Evolutionary conservation across 768 basidiomycete genomes (phyloP), one percentile per base, ranked within the genome.

Genomic region (Boletus pseudopeckii): DNA sequence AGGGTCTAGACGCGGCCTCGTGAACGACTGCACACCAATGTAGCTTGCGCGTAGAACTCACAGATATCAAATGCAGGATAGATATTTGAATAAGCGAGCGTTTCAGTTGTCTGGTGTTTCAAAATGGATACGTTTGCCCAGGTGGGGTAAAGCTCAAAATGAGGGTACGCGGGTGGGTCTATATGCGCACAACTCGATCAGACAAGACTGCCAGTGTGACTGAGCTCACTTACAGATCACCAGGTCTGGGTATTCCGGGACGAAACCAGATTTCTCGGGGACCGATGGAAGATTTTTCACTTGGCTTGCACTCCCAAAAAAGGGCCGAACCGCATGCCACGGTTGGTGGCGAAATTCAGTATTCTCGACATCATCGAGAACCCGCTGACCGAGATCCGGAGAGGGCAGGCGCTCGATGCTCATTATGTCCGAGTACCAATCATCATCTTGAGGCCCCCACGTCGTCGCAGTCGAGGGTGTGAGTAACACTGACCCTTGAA

Each of bases 371-470:
- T 83, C 78, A 32, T 84, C 83, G 18, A 77, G 64, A 68, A 80
- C 75, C 34, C 87, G 77, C 55, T 72, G 70, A 5, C 77, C 83
- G 38, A 86, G 65, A 65, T 88, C 86, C 20, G 82, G 84, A 15
- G 84, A 79, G 13, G 77, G 79, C 18, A 80, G 62, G 38, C 75
- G 73, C 26, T 72, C 71, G 30, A 68, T 60, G 33, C 66, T 71
- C 7, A 70, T 62, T 18, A 64, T 60, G 11, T 68, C 72, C 8
- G 74, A 77, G 47, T 71, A 67, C 37, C 72, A 56, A 22, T 57
- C 57, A 40, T 77, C 74, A 59, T 82, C 80, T 10, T 71, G 72
- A n/a, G 79, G 80, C 3, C 80, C 81, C 65, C 78, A 80, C 17
- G 81, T 83, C 2, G 83, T 85, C 32, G 59, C 61, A 36, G 70